These are phyloP conservation scores for Amyloporia xantha DNA, from an alignment of 768 basidiomycete genomes.

Conservation along the genomic window DNA sequence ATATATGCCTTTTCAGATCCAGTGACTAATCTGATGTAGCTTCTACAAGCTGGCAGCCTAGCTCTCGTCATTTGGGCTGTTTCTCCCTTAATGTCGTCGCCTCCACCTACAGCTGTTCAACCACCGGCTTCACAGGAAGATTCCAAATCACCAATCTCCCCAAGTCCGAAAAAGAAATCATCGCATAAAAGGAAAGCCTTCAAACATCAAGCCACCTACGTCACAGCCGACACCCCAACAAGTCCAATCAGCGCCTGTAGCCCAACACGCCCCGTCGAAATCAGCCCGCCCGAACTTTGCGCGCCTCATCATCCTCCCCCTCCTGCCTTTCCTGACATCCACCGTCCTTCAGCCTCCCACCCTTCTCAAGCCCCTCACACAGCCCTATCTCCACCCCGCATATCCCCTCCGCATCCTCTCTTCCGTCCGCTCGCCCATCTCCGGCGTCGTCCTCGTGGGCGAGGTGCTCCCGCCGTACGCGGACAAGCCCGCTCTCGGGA, in stretches of 20 bases:
- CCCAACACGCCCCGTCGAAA: neutral
- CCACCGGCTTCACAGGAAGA: neutral
- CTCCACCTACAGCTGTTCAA: neutral
- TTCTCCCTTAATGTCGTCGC: slow-evolving; percentile 9
- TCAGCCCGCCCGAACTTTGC: neutral
- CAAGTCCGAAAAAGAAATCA: neutral
- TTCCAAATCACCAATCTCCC: neutral
- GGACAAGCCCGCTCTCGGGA: slow-evolving; percentile 1
- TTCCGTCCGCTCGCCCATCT: slow-evolving; percentile 54
- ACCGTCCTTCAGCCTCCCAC: slow-evolving; percentile 45
- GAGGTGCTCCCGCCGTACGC: slow-evolving; percentile 43
- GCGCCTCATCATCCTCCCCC: slow-evolving; percentile 14
- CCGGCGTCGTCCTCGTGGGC: slow-evolving; percentile 79
- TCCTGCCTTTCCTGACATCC: slow-evolving; percentile 29
- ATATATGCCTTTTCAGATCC: neutral
- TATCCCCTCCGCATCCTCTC: slow-evolving; percentile 62
- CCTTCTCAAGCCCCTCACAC: slow-evolving; percentile 45
- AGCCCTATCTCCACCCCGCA: slow-evolving; percentile 44
- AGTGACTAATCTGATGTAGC: neutral
- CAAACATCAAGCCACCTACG: neutral
- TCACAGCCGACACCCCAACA: too few species aligned
- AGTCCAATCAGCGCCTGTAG: neutral
- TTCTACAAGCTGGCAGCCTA: slow-evolving; percentile 2
- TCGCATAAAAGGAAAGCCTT: neutral
- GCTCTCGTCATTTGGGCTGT: slow-evolving; percentile 11